Conservation (phyloP, 2,329 filamentous ascomycete genomes). For the Plectosphaerella sp. region DNA sequence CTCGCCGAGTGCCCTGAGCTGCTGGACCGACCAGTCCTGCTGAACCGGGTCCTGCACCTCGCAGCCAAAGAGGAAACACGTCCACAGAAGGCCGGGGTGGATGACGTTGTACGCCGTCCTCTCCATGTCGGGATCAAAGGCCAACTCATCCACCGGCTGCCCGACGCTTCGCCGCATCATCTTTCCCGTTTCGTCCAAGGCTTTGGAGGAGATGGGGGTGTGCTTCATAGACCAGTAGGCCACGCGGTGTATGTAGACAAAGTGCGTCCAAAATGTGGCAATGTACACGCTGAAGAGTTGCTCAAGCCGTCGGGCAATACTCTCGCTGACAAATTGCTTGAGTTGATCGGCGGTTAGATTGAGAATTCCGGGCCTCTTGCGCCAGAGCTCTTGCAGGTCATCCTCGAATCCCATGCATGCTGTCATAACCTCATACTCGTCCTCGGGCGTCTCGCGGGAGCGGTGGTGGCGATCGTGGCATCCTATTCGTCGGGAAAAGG, state of each 20-base stretch:
- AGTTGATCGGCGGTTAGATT: not conserved
- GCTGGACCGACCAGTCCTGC: not conserved
- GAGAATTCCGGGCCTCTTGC: not conserved
- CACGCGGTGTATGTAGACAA: slow-evolving; percentile 1
- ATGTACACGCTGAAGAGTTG: slow-evolving; percentile 1
- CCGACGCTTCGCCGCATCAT: slow-evolving; percentile 2
- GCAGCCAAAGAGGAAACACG: not conserved
- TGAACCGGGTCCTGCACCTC: not conserved
- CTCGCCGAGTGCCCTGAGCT: not conserved
- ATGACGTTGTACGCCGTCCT: not conserved
- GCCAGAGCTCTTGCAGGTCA: not conserved
- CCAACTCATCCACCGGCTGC: not conserved
- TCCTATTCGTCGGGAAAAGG: not conserved
- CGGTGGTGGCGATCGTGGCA: not conserved
- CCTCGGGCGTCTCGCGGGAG: slow-evolving; percentile 1
- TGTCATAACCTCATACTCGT: slow-evolving; percentile 1
- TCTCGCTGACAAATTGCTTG: not conserved
- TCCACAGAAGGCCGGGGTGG: slow-evolving; percentile 1
- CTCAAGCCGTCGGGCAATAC: not conserved
- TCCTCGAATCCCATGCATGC: not conserved
- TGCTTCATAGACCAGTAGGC: not conserved
- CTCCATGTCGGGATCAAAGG: not conserved
- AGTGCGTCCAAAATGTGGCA: not conserved
- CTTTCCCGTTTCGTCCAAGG: not conserved
- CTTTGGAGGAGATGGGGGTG: not conserved